These are phyloP conservation scores for Oryza australiensis DNA, from an alignment of 176 grass and related monocot species.

Conservation along the genomic window DNA sequence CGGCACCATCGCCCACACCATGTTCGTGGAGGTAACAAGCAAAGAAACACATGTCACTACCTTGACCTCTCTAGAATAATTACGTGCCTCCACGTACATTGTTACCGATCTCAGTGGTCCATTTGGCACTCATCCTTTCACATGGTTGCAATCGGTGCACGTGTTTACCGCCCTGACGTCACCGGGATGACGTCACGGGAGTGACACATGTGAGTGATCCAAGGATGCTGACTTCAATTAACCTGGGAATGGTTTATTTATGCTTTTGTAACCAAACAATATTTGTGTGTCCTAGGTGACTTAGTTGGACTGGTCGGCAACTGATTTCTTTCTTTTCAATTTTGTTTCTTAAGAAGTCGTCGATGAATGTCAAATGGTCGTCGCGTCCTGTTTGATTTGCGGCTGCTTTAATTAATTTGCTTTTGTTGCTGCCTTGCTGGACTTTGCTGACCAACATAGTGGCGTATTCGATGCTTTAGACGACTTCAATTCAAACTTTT, in stretches of 20 bases:
- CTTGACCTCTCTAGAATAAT: not conserved
- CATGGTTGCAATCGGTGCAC: not conserved
- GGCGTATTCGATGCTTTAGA: not conserved
- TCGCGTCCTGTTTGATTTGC: not conserved
- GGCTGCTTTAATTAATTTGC: not conserved
- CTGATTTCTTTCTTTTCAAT: not conserved
- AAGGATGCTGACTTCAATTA: not conserved
- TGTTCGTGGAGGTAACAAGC: constrained; percentile 55
- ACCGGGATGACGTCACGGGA: not conserved
- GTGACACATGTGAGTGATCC: not conserved
- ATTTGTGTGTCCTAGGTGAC: not conserved
- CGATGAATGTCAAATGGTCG: not conserved
- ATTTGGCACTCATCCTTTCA: not conserved
- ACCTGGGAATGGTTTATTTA: not conserved
- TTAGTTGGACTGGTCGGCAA: not conserved
- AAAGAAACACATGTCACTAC: not conserved
- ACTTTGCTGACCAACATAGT: not conserved
- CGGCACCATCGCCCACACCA: constrained; percentile 42
- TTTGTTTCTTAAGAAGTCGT: too few relatives aligned
- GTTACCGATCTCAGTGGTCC: not conserved
- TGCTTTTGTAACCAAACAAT: not conserved
- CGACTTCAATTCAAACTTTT: not conserved
- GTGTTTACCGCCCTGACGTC: not conserved
- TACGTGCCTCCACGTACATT: not conserved
- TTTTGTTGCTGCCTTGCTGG: not conserved